These are phyloP conservation scores for Alternaria conjuncta DNA, from an alignment of 2,329 filamentous ascomycete genomes.

Conservation along the genomic window DNA sequence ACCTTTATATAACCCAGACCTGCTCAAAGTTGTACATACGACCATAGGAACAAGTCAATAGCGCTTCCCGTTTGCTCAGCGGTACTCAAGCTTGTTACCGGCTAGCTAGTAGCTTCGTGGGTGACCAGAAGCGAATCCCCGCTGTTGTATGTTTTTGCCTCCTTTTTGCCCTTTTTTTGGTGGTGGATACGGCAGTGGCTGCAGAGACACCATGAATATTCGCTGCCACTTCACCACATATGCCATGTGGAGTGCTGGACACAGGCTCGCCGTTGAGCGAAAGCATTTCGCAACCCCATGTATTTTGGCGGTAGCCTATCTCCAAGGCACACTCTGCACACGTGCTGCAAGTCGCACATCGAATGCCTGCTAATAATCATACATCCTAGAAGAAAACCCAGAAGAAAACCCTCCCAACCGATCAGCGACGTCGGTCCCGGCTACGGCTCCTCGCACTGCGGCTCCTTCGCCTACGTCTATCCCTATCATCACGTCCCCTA, in stretches of 20 bases:
- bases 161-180: too few relatives aligned
- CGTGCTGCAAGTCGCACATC: not conserved
- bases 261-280: not conserved
- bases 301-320: not conserved
- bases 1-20: too few relatives aligned
- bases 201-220: not conserved
- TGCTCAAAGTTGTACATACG: too few relatives aligned
- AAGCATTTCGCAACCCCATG: not conserved
- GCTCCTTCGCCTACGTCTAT: conserved; percentile 24
- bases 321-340: not conserved
- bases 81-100: too few relatives aligned
- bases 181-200: too few relatives aligned
- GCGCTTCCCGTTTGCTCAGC: too few relatives aligned
- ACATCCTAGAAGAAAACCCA: not conserved
- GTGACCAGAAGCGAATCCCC: too few relatives aligned
- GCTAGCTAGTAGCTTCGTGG: too few relatives aligned
- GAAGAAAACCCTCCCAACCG: not conserved
- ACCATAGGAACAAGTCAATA: too few relatives aligned
- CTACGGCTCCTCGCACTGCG: conserved; percentile 27
- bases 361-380: conserved; percentile 4
- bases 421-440: conserved; percentile 22
- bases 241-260: too few relatives aligned
- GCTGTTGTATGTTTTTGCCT: too few relatives aligned
- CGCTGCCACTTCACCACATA: not conserved
- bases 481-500: conserved; percentile 20